Base-by-base conservation (phyloP, 352 stramenopile species). In the Phytophthora sojae region DNA sequence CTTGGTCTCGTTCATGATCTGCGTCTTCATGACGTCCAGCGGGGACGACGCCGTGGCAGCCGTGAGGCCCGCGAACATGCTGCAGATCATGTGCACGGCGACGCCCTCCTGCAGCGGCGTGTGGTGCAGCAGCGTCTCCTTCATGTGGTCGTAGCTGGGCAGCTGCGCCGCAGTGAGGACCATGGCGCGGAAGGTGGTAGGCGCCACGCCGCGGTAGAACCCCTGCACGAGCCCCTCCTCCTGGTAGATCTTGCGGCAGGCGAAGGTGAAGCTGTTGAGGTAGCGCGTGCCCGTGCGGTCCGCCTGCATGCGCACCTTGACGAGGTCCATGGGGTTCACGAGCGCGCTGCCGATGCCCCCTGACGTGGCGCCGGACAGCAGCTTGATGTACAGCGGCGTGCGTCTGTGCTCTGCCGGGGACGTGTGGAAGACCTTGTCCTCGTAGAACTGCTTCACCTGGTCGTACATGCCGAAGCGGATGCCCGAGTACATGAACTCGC, bases 1-100 rank as follows among this genome's bases (percentile, higher is more conserved):
- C 29, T 69, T 76, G 37, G 69, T 77, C 56, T 90, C 82, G 73
- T 93, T 90, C 88, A 94, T 94, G 71, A 96, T 90, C 68, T 93
- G 88, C 21, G 84, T 94, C 82, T 96, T 96, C 75, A 94, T 84
- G 25, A 92, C 87, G 73, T 96, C 89, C 19, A 93, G 61, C 12
- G 89, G 89, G 6, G 86, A 92, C 25, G 89, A 94, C 17, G 82
- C 77, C 12, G 81, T 90, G 3, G 85, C 87, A 0, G 86, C 81
- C 51, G 86, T 82, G 30, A 96, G 85, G 5, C 89, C 89, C 3
- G 89, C 89, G 39, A 93, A 82, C 76, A 92, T 90, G 54, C 84
- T 91, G 44, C 72, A 80, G 29, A 89, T 81, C 58, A 92, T 85
- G 72, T 95, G 87, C 2, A 91, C 76, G 8, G 71, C 53, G 12